phyloP scores from a whole-genome alignment of 345 rosid species.

The Pistacia integerrima region DNA sequence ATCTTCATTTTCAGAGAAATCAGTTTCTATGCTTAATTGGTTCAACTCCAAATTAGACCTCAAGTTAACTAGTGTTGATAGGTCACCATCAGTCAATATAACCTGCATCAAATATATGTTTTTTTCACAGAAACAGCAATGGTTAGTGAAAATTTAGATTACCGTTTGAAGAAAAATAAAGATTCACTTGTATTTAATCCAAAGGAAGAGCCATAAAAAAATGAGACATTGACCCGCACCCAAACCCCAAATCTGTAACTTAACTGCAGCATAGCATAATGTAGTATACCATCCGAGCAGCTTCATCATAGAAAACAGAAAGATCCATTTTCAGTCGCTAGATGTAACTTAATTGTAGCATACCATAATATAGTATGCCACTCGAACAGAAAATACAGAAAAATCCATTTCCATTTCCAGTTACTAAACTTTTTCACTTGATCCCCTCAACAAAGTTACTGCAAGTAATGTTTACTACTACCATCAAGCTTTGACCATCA shows the following conservation, averaged over 20 bases:
- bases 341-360: neutral
- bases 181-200: neutral
- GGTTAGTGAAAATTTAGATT: neutral
- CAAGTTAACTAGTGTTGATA: conserved; percentile 75
- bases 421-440: neutral
- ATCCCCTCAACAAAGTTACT: neutral
- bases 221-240: conserved; percentile 3
- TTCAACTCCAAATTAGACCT: conserved; percentile 64
- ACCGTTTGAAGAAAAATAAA: neutral
- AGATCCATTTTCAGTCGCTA: neutral
- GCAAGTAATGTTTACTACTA: neutral
- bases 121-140: neutral
- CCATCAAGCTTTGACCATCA: neutral
- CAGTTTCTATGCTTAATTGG: conserved; percentile 31
- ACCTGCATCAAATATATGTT: conserved; percentile 45
- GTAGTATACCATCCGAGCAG: neutral
- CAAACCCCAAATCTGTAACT: neutral
- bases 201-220: neutral
- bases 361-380: neutral
- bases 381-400: neutral
- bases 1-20: conserved; percentile 28
- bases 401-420: neutral
- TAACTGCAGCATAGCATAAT: neutral
- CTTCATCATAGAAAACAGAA: neutral
- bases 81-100: conserved; percentile 74